Percentiles rank a stretch among this genome's conserved stretches.
Conservation (phyloP, 163 green algal species). For the Chlamydomonas reinhardtii region DNA sequence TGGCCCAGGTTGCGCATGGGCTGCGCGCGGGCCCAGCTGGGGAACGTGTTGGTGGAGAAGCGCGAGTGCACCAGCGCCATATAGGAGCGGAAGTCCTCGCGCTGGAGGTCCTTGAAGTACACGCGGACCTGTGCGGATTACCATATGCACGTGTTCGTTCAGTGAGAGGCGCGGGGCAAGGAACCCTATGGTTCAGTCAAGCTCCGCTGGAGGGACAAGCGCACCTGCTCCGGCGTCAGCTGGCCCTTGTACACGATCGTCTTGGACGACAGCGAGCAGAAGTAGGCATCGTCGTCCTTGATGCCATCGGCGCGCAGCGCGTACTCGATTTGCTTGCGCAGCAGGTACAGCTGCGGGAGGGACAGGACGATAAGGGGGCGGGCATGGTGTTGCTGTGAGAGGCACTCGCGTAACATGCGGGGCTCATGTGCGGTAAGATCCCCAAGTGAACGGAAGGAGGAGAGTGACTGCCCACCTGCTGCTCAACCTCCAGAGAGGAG, state of each 20-base stretch:
- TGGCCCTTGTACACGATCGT: constrained; percentile 99
- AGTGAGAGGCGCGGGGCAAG: background rate
- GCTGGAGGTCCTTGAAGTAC: constrained; percentile 93
- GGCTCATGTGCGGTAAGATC: too few relatives aligned
- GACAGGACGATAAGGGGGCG: background rate
- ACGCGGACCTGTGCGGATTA: constrained; percentile 73
- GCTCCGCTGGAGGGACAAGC: too few relatives aligned
- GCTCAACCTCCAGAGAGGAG: constrained; percentile 57
- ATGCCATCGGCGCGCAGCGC: constrained; percentile 59
- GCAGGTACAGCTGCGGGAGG: constrained; percentile 83
- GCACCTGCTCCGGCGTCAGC: constrained; percentile 90
- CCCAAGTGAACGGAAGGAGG: too few relatives aligned
- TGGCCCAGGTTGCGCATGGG: constrained; percentile 96
- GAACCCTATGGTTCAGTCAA: too few relatives aligned
- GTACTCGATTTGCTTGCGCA: constrained; percentile 88
- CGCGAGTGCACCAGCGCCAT: constrained; percentile 95
- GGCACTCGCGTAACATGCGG: too few relatives aligned
- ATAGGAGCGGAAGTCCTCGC: constrained; percentile 86
- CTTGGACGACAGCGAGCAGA: constrained; percentile 84
- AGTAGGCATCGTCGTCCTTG: constrained; percentile 85
- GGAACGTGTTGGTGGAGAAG: constrained; percentile 99
- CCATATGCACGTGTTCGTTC: too few relatives aligned
- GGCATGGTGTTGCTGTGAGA: too few relatives aligned
- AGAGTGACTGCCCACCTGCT: constrained; percentile 58
- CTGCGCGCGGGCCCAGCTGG: constrained; percentile 91